Evolutionary conservation across 331 rosid species (phyloP).

Genomic region (Telfairia occidentalis): DNA sequence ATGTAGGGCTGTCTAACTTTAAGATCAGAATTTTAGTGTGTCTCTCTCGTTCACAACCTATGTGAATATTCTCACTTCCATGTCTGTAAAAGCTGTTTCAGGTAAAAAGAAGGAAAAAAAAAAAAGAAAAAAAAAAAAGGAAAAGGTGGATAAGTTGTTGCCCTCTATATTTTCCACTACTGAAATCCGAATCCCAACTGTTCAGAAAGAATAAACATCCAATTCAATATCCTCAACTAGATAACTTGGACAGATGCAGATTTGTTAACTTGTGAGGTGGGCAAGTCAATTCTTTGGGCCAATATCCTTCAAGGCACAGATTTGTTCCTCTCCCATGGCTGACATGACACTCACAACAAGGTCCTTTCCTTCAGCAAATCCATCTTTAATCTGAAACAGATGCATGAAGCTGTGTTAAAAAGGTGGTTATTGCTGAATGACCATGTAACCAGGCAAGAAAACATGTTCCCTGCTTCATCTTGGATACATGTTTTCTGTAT

Average conservation of each 20-base stretch:
- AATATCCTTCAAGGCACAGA: constrained; percentile 28
- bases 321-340: constrained; percentile 31
- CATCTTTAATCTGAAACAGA: constrained; percentile 16
- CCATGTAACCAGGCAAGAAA: background rate
- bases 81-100: background rate
- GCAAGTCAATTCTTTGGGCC: constrained; percentile 18
- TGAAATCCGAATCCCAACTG: background rate
- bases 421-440: background rate
- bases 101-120: background rate
- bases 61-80: background rate
- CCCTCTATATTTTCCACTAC: background rate
- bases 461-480: background rate
- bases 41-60: background rate
- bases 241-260: background rate
- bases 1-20: background rate
- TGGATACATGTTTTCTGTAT: background rate
- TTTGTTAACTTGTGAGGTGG: background rate
- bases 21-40: background rate
- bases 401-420: background rate
- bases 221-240: background rate
- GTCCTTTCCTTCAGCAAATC: constrained; percentile 29
- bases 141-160: background rate
- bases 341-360: constrained; percentile 29
- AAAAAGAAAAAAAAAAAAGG: no score
- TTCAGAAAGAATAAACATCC: background rate